Conservation (phyloP, 2,329 filamentous ascomycete species). For the Zarea fungicola region DNA sequence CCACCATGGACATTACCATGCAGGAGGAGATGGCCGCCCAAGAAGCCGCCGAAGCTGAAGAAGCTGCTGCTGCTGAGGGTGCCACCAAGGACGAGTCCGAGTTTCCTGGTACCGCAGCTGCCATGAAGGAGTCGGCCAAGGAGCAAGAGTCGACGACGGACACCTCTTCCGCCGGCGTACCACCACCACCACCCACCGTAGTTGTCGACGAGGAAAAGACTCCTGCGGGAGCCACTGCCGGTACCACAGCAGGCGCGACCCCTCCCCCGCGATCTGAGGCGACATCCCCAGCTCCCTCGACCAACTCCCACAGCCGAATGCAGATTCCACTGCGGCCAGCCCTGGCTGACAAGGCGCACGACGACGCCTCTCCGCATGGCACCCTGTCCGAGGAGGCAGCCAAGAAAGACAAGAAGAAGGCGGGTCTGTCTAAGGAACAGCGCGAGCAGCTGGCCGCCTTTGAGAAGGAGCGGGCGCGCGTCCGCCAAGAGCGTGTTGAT, state of each 20-base stretch:
- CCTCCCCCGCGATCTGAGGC: conserved; percentile 29
- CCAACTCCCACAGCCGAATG: conserved; percentile 37
- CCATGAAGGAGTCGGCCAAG: conserved; percentile 51
- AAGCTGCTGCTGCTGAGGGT: conserved; percentile 46
- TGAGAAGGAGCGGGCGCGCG: conserved; percentile 75
- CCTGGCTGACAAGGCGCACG: conserved; percentile 76
- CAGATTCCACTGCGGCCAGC: conserved; percentile 74
- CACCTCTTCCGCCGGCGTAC: conserved; percentile 24
- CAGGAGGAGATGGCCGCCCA: conserved; percentile 64
- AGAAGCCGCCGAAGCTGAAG: conserved; percentile 47
- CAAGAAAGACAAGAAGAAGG: conserved; percentile 75
- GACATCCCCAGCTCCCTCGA: conserved; percentile 38
- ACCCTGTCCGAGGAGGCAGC: conserved; percentile 59
- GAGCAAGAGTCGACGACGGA: conserved; percentile 29
- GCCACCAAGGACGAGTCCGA: conserved; percentile 34
- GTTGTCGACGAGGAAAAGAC: conserved; percentile 36
- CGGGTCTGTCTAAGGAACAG: conserved; percentile 82
- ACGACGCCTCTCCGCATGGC: conserved; percentile 62
- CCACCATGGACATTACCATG: conserved; percentile 97
- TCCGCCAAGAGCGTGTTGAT: conserved; percentile 85
- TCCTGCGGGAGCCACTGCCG: conserved; percentile 17
- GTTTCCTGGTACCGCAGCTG: conserved; percentile 52
- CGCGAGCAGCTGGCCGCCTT: conserved; percentile 84
- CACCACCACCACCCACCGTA: conserved; percentile 31
- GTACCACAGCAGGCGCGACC: conserved; percentile 13